Percentiles rank a stretch among this genome's conserved stretches.
Evolutionary conservation across 148 eudicot genomes (phyloP).

Genomic region (Vaccinium macrocarpon): DNA sequence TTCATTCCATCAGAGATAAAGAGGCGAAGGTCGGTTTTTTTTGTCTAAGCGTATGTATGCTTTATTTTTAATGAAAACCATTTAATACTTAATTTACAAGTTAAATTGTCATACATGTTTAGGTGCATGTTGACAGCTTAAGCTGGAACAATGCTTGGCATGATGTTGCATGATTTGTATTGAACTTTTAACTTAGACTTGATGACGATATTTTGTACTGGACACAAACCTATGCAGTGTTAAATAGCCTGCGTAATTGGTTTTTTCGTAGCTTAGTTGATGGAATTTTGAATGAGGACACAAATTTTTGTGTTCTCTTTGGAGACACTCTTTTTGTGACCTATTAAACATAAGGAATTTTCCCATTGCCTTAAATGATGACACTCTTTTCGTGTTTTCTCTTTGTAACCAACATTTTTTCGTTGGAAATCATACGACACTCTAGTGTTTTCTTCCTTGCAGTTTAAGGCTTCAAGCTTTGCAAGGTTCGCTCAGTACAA

Average conservation of each 20-base stretch:
- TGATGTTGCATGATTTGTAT: neutral
- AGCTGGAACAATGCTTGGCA: neutral
- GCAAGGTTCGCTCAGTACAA: slow-evolving; percentile 52
- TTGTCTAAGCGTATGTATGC: no score
- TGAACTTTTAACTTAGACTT: neutral
- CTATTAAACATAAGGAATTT: neutral
- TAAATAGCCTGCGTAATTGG: neutral
- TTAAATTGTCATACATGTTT: neutral
- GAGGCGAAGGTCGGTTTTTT: slow-evolving; percentile 46
- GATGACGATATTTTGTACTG: neutral
- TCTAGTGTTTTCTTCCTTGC: slow-evolving; percentile 8
- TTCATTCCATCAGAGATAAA: slow-evolving; percentile 52
- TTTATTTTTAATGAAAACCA: neutral
- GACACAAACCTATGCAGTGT: neutral
- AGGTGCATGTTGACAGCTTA: neutral
- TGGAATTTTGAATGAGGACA: neutral
- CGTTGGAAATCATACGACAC: neutral
- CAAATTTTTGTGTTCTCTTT: neutral
- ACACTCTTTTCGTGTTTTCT: neutral
- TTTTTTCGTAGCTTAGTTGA: neutral
- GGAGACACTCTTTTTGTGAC: neutral
- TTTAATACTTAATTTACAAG: neutral
- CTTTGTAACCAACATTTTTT: neutral
- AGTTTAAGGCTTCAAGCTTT: slow-evolving; percentile 38
- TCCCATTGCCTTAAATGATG: neutral